Evolutionary conservation across 169 alveolate genomes (phyloP).

Genomic region (Plasmodium chabaudi): DNA sequence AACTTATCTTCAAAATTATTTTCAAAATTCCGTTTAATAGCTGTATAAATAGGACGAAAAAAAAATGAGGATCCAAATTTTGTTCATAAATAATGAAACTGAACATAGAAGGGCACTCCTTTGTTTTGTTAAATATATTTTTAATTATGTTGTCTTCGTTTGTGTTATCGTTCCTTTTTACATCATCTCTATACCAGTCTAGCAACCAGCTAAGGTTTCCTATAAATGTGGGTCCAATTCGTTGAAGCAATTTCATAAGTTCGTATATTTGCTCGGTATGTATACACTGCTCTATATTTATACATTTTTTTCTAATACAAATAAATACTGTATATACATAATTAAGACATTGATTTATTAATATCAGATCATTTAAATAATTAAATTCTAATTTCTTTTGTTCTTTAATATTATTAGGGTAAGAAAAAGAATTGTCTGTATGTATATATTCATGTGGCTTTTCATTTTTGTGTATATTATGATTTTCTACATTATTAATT

Average conservation of each 20-base stretch:
- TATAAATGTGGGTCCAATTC: neutral
- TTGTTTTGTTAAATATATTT: conserved; percentile 18
- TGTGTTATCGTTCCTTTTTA: neutral
- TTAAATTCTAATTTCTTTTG: conserved; percentile 17
- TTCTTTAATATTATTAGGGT: neutral
- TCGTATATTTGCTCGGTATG: neutral
- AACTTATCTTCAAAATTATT: conserved; percentile 9
- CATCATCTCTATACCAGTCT: neutral
- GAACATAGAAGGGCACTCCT: conserved; percentile 38
- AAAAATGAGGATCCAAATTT: conserved; percentile 9
- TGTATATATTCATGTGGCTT: neutral
- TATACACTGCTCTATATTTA: conserved; percentile 3
- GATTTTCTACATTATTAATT: neutral
- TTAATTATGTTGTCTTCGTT: neutral
- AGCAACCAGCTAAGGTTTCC: conserved; percentile 1
- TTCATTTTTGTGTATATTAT: neutral
- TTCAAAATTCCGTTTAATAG: conserved; percentile 7
- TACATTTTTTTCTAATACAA: conserved; percentile 11
- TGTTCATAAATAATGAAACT: conserved; percentile 34
- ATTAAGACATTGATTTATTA: conserved; percentile 38
- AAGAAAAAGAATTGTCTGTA: neutral
- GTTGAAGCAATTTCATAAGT: neutral
- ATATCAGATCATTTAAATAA: conserved; percentile 22
- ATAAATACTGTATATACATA: conserved; percentile 39
- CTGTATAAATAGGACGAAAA: conserved; percentile 42